Percentiles rank a stretch among this genome's conserved stretches.
Conservation (phyloP, 371 early-diverging fungal species). For the Funneliformis caledonium region DNA sequence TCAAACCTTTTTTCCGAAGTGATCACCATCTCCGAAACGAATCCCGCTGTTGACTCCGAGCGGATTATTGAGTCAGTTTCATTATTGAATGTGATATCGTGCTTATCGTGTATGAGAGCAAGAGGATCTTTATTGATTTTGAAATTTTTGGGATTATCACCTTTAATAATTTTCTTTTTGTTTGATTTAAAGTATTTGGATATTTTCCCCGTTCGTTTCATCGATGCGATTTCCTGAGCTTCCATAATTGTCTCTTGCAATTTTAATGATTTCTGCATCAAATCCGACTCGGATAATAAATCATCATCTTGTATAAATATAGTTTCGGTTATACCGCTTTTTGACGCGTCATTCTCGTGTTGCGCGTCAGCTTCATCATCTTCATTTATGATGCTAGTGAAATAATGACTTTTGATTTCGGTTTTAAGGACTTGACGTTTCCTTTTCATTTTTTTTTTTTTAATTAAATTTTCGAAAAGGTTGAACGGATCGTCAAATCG, state of each 20-base stretch:
- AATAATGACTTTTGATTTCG: not conserved
- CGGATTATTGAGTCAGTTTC: not conserved
- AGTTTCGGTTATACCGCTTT: not conserved
- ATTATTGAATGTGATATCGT: not conserved
- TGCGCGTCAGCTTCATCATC: not conserved
- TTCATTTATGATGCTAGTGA: not conserved
- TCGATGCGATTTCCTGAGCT: not conserved
- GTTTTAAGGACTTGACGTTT: not conserved
- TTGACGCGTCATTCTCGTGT: not conserved
- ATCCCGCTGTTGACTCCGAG: not conserved
- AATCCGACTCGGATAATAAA: not conserved
- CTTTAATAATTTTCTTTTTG: not conserved
- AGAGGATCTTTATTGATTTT: not conserved
- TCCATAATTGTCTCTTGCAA: not conserved
- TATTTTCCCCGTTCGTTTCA: not conserved
- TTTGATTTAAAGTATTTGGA: not conserved
- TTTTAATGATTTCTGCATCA: no score
- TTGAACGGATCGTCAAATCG: not conserved
- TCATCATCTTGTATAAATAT: no score
- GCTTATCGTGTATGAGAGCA: not conserved
- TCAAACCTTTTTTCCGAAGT: not conserved
- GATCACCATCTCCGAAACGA: not conserved
- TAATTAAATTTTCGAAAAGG: no score
- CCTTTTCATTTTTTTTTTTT: not conserved
- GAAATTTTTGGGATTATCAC: not conserved